Evolutionary conservation across 805 yeast species (phyloP), one percentile per base, ranked within the genome.

Genomic region (Kazachstania kunashirensis): DNA sequence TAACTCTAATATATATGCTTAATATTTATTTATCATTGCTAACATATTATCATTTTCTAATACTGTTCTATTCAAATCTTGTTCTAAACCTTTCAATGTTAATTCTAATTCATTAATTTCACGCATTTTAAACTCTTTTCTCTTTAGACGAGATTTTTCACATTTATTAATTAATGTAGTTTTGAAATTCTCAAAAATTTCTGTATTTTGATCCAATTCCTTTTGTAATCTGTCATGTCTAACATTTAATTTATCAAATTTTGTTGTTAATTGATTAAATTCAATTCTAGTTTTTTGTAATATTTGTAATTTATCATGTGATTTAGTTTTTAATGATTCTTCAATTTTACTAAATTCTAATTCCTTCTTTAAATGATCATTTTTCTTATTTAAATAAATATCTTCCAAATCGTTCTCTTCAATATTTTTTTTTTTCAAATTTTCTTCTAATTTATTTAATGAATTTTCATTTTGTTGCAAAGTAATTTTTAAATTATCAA

Each of bases 401-500:
- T 50, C 53, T 37, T 68, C 71, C 6, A 61, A 47, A 8, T 39
- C 31, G 3, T 41, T 14, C 41, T 54, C 54, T 24, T 42, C 37
- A 6, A 42, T 46, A 2, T 38, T 36, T 0, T 39, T 24, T 6
- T 26, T 17, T 29, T 48, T 47, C 24, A 55, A 38, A 19, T 44
- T 41, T 11, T 41, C 38, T 29, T 56, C 61, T 13, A 55, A 34
- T 11, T 41, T 35, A 14, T 29, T 13, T 4, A 53, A 25, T 41
- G 53, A 43, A 57, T 63, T 13, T 63, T 62, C 46, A 63, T 70
- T 17, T 63, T 50, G 55, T 29, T 51, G 52, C 16, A 56, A 31
- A 5, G 58, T 61, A 29, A 65, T 70, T 29, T 74, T 67, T 41
- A 77, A 53, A 28, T 73, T 67, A 29, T 68, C 69, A 8, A 73